Evolutionary conservation across 2,329 filamentous ascomycete species (phyloP).

Genomic region (Plectosphaerella cucumerina): DNA sequence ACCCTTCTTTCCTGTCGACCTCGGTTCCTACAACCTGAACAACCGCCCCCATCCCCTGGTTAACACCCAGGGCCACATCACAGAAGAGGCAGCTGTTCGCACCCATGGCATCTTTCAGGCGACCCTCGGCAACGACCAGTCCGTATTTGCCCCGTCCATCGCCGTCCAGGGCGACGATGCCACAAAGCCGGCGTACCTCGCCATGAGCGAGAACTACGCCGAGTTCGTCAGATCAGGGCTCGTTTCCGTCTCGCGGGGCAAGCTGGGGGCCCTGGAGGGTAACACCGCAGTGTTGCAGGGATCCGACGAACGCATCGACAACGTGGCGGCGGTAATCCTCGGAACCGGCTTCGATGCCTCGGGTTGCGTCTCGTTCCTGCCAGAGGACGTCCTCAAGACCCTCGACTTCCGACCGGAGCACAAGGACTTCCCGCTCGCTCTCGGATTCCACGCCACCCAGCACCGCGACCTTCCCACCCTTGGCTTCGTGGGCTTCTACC

Average conservation of each 20-base stretch:
- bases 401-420: slow-evolving; percentile 55
- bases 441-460: slow-evolving; percentile 64
- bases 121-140: slow-evolving; percentile 50
- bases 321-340: slow-evolving; percentile 65
- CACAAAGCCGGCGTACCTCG: slow-evolving; percentile 58
- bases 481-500: slow-evolving; percentile 80
- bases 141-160: slow-evolving; percentile 36
- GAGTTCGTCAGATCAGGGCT: slow-evolving; percentile 67
- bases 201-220: slow-evolving; percentile 67
- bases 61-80: slow-evolving; percentile 63
- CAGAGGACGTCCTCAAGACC: slow-evolving; percentile 45
- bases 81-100: slow-evolving; percentile 49
- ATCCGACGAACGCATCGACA: slow-evolving; percentile 32
- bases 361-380: slow-evolving; percentile 61
- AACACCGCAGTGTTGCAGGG: slow-evolving; percentile 26
- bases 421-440: slow-evolving; percentile 55
- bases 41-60: slow-evolving; percentile 55
- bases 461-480: slow-evolving; percentile 58
- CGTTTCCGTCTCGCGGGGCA: slow-evolving; percentile 49
- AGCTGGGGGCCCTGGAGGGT: slow-evolving; percentile 31
- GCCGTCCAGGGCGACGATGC: slow-evolving; percentile 32
- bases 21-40: slow-evolving; percentile 66
- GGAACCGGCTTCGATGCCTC: slow-evolving; percentile 72
- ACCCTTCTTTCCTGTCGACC: slow-evolving; percentile 68
- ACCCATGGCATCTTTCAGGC: slow-evolving; percentile 47